Conservation (phyloP, 73 alveolate genomes). For the Symbiodinium pilosum region DNA sequence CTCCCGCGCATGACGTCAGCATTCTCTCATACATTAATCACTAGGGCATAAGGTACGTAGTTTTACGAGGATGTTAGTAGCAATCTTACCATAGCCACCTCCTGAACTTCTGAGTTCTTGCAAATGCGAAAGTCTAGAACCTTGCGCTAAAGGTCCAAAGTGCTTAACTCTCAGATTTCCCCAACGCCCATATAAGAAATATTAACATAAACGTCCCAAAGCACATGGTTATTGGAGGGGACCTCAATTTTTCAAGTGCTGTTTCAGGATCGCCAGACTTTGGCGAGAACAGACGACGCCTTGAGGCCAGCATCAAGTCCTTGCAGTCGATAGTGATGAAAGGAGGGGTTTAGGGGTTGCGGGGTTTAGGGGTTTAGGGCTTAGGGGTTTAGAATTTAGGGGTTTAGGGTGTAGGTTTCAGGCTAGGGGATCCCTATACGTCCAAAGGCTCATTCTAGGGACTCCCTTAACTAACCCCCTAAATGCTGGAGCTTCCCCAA, state of each 20-base stretch:
- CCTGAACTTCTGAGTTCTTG: no score
- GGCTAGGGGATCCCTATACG: neutral
- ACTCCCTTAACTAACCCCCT: no score
- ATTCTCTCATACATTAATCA: no score
- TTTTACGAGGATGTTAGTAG: no score
- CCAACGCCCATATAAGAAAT: neutral
- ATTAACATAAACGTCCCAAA: neutral
- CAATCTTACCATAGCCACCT: no score
- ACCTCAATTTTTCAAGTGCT: neutral
- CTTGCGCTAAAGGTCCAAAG: neutral
- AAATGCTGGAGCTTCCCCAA: no score
- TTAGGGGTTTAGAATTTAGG: neutral
- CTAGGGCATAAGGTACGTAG: no score
- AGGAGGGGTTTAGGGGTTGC: neutral
- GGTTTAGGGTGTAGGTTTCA: neutral
- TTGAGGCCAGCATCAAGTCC: conserved; percentile 27
- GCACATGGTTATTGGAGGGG: no score
- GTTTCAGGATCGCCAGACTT: conserved; percentile 38
- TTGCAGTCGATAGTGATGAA: no score
- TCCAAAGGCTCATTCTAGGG: no score
- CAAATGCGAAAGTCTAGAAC: no score
- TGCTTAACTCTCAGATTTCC: neutral
- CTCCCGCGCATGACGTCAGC: no score
- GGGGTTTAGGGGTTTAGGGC: neutral
- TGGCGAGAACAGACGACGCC: conserved; percentile 46